Evolutionary conservation across 805 yeast species (phyloP).

Genomic region (Vanderwaltozyma verrucispora): DNA sequence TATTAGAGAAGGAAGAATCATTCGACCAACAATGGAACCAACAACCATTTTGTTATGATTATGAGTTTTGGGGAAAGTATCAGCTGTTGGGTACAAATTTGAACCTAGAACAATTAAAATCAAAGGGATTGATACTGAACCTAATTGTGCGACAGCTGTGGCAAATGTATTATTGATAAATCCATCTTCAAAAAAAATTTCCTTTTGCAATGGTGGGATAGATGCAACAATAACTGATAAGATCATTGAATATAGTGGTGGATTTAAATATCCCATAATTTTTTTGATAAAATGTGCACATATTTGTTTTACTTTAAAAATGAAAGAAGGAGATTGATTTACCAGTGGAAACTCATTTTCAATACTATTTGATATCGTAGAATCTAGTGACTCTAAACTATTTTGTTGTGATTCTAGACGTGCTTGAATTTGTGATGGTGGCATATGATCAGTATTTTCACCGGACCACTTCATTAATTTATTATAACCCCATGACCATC

Average conservation of each 20-base stretch:
- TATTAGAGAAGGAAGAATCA: constrained; percentile 64
- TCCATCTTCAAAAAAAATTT: constrained; percentile 47
- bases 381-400: background rate
- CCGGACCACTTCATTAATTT: constrained; percentile 44
- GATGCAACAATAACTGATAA: constrained; percentile 63
- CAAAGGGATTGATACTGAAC: constrained; percentile 67
- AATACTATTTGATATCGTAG: background rate
- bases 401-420: constrained; percentile 7
- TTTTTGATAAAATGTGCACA: too few relatives aligned
- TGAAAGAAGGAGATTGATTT: too few relatives aligned
- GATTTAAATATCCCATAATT: constrained; percentile 43
- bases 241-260: constrained; percentile 78
- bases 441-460: constrained; percentile 20
- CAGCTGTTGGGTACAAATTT: constrained; percentile 59
- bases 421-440: constrained; percentile 11
- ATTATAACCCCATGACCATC: constrained; percentile 86
- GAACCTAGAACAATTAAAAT: constrained; percentile 69
- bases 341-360: background rate
- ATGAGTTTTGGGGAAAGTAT: constrained; percentile 53
- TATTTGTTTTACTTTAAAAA: too few relatives aligned
- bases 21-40: constrained; percentile 63
- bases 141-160: constrained; percentile 52
- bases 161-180: constrained; percentile 58
- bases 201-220: constrained; percentile 44
- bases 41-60: constrained; percentile 51